These are phyloP conservation scores for Ceratocystis smalleyi DNA, from an alignment of 2,329 filamentous ascomycete genomes.

Conservation along the genomic window DNA sequence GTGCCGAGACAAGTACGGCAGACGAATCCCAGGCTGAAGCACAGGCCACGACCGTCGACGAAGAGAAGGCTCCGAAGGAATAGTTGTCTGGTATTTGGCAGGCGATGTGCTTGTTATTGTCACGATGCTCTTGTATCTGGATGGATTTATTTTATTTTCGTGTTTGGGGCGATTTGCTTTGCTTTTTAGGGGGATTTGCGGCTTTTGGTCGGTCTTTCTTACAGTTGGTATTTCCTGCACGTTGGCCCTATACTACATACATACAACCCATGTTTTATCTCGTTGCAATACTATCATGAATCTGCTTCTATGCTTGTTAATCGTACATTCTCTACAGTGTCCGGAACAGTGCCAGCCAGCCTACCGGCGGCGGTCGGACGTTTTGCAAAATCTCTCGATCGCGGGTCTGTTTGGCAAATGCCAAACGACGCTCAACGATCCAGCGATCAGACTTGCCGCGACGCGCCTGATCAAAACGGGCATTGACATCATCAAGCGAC, in stretches of 20 bases:
- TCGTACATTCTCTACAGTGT: background rate
- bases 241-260: background rate
- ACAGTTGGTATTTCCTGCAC: background rate
- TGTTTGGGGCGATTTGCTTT: background rate
- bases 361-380: slow-evolving; percentile 25
- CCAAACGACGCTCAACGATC: slow-evolving; percentile 34
- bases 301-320: background rate
- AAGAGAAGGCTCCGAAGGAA: slow-evolving; percentile 7
- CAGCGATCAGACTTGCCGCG: slow-evolving; percentile 41
- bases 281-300: background rate
- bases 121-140: background rate
- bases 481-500: slow-evolving; percentile 26
- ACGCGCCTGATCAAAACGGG: slow-evolving; percentile 24
- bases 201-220: background rate
- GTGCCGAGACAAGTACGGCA: no score
- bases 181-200: background rate
- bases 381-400: slow-evolving; percentile 39
- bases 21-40: no score
- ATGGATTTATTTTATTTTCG: background rate
- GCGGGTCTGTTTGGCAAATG: slow-evolving; percentile 21
- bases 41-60: background rate
- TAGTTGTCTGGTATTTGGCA: background rate
- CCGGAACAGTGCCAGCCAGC: slow-evolving; percentile 26
- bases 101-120: background rate
- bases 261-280: background rate